Evolutionary conservation across 148 eudicot species (phyloP).

Genomic region (Mesembryanthemum crystallinum): DNA sequence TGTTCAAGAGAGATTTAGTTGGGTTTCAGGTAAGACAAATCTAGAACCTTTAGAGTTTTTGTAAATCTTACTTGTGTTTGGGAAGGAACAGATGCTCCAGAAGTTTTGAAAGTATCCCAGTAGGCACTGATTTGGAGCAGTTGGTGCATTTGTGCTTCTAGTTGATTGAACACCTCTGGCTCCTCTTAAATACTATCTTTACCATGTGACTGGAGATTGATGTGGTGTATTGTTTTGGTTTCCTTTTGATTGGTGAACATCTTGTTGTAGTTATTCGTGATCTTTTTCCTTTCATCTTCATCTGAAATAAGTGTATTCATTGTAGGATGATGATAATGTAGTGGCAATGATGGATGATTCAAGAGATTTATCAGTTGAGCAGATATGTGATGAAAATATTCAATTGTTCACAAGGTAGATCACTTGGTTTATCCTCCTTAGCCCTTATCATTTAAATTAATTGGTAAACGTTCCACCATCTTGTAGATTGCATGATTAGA

Average conservation of each 20-base stretch:
- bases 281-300: constrained; percentile 1
- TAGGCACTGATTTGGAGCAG: not conserved
- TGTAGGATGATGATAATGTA: constrained; percentile 45
- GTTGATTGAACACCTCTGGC: not conserved
- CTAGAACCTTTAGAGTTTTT: not conserved
- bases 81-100: not conserved
- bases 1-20: not conserved
- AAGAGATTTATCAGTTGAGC: constrained; percentile 40
- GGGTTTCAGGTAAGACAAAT: not conserved
- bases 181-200: not conserved
- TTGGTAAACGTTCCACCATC: too few species aligned
- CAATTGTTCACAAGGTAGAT: constrained; percentile 65
- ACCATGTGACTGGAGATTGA: not conserved
- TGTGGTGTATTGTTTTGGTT: not conserved
- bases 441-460: not conserved
- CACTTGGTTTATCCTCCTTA: constrained; percentile 2
- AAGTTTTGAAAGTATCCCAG: not conserved
- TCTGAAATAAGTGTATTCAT: not conserved
- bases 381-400: constrained; percentile 77
- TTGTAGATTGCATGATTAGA: not conserved
- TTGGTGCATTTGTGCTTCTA: not conserved
- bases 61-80: not conserved
- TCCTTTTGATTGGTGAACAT: not conserved
- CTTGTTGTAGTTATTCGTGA: not conserved
- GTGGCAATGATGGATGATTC: constrained; percentile 34